A percentile compares a stretch with the other conserved stretches of the same genome.
These are phyloP conservation scores for Corylus avellana DNA, from an alignment of 306 rosid species.

Conservation along the genomic window DNA sequence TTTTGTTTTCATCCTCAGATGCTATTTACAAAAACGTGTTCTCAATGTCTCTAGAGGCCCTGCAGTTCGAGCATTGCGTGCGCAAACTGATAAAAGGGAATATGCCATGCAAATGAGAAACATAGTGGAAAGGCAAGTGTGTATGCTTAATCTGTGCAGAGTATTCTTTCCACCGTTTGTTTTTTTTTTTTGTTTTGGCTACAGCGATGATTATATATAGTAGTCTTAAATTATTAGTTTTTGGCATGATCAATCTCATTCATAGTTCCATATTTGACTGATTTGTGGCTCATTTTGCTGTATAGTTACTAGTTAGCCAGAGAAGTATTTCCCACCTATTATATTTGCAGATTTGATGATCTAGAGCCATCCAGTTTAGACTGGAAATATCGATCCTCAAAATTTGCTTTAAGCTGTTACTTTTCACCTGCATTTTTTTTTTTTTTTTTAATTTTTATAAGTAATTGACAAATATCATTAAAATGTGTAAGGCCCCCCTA, in stretches of 20 bases:
- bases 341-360: background rate
- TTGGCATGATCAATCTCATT: background rate
- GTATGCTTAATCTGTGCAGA: background rate
- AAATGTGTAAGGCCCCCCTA: no score
- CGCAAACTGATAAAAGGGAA: conserved; percentile 96
- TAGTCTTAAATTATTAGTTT: background rate
- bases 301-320: background rate
- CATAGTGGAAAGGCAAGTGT: conserved; percentile 85
- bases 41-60: conserved; percentile 96
- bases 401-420: background rate
- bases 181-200: conserved; percentile 2
- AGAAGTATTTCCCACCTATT: background rate
- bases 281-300: background rate
- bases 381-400: background rate
- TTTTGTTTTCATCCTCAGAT: conserved; percentile 56
- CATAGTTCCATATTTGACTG: background rate
- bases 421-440: background rate
- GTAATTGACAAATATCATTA: no score
- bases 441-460: no score
- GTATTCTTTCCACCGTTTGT: conserved; percentile 21
- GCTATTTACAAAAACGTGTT: conserved; percentile 92
- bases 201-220: background rate
- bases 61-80: conserved; percentile 95
- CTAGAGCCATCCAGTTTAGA: conserved; percentile 1
- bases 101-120: conserved; percentile 83